Evolutionary conservation across 1,284 basidiomycete genomes (phyloP), one percentile per base, ranked within the genome.

Genomic region (Trichosporon sp.): DNA sequence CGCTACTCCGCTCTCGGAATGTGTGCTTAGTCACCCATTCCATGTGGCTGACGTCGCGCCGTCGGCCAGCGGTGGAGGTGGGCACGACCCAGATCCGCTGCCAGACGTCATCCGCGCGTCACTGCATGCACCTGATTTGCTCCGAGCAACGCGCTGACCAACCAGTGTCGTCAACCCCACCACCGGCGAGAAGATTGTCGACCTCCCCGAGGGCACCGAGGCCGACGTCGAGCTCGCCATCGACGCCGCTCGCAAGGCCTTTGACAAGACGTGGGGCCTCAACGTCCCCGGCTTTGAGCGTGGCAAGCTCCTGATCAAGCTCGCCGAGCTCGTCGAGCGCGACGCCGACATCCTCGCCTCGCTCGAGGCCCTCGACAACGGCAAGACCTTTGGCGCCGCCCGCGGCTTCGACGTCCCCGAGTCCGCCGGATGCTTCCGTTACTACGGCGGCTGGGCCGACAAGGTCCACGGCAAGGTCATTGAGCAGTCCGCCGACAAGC

Each of bases 391-490:
- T 83, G 75, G 78, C 13, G 90, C 89, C 85, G 90, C 94, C 5
- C 87, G 87, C 74, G 86, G 80, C 62, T 89, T 87, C 65, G 95
- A 98, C 80, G 86, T 94, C 9, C 75, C 84, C 38, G 72, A 73
- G 72, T 32, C 72, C n/a, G 92, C 93, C 71, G 86, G 84, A 60
- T 85, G 85, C 69, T 86, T 94, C 81, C 88, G 91, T 73, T 87
- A 87, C 84, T 87, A 85, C 79, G 86, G 80, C 70, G 83, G 83
- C 32, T 83, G 82, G 82, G 82, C 82, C 64, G 94, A 97, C 86
- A 97, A 96, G 87, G 87, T 93, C 75, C 85, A 87, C 65, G 94
- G 95, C 23, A 88, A 93, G 81, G 87, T 87, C 66, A 90, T 94
- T 77, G 86, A 87, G 78, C 83, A 90, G 56, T 84, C 86, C 72